A percentile compares a stretch with the other conserved stretches of the same genome.
These are phyloP conservation scores for Xylaria sp. DNA, from an alignment of 2,329 filamentous ascomycete genomes.

Conservation along the genomic window DNA sequence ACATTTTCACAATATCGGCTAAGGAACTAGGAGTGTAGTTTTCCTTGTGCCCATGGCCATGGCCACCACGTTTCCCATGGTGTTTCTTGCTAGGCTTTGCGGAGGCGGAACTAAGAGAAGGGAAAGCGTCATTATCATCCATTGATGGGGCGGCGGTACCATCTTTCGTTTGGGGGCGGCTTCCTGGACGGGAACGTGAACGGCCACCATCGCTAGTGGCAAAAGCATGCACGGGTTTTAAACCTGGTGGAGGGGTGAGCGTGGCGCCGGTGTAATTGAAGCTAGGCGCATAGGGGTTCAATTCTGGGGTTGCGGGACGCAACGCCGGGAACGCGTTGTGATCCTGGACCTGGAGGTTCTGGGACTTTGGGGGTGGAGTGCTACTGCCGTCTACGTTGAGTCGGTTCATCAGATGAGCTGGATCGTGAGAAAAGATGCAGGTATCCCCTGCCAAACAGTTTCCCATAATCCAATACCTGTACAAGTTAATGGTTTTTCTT, in stretches of 20 bases:
- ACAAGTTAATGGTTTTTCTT: slow-evolving; percentile 21
- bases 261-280: slow-evolving; percentile 65
- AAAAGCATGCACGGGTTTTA: slow-evolving; percentile 70
- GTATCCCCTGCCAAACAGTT: slow-evolving; percentile 94
- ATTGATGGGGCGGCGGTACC: slow-evolving; percentile 78
- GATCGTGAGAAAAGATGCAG: slow-evolving; percentile 97
- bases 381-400: slow-evolving; percentile 77
- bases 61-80: slow-evolving; percentile 88
- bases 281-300: slow-evolving; percentile 62
- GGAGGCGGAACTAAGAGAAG: slow-evolving; percentile 81
- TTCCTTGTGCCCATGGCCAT: slow-evolving; percentile 77
- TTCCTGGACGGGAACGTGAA: slow-evolving; percentile 83
- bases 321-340: slow-evolving; percentile 87
- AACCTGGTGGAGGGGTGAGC: slow-evolving; percentile 74
- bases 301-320: slow-evolving; percentile 68
- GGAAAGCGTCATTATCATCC: slow-evolving; percentile 96
- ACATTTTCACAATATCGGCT: slow-evolving; percentile 95
- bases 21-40: slow-evolving; percentile 78
- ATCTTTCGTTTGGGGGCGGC: slow-evolving; percentile 75
- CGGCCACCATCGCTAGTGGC: slow-evolving; percentile 69
- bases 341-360: slow-evolving; percentile 83
- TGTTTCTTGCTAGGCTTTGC: slow-evolving; percentile 87
- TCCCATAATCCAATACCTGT: slow-evolving; percentile 93
- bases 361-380: slow-evolving; percentile 72
- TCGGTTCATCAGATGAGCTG: slow-evolving; percentile 84